Evolutionary conservation across 2,329 filamentous ascomycete species (phyloP), one percentile per base, ranked within the genome.

Genomic region (Fusarium scirpi): DNA sequence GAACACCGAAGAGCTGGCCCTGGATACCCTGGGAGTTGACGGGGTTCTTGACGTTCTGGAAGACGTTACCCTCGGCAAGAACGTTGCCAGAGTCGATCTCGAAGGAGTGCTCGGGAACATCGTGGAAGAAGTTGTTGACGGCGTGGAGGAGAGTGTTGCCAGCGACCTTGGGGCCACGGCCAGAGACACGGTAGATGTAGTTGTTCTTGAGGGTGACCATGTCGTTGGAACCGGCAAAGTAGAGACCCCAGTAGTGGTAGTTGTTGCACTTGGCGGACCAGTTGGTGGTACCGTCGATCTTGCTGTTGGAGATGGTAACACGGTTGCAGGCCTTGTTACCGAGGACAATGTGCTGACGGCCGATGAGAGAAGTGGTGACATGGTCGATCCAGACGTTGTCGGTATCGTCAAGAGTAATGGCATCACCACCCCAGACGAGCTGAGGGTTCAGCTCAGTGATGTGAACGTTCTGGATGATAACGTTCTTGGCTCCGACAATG

Each of bases 71-170:
- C 78, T 89, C 87, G 4, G 84, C 84, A 24, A 89, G 80, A 45
- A 87, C 82, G 53, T 72, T 79, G 44, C 82, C 82, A 8, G 76
- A 49, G 55, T 80, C 81, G 49, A 84, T 78, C 78, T 88, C 88
- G 76, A 90, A 89, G n/a, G 86, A 85, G 78, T 90, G 88, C 51
- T 85, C 85, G 22, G 78, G 76, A 77, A 84, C 85, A 74, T 84
- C 81, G 76, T 86, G 82, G 80, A 83, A 89, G 83, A 86, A 88
- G 83, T 89, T 90, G 85, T 89, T 89, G 76, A 88, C 85, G 44
- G 85, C 85, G 78, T 90, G 88, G 56, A 90, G 78, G 20, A 82
- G 80, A 46, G 88, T 82, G 58, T 87, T 87, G 76, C 86, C 86
- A 22, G 82, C 82, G 24, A 90, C 81, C 80, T 89, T 89, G 71